Evolutionary conservation across 192 early-diverging fungal genomes (phyloP), one percentile per base, ranked within the genome.

Genomic region (Lobosporangium transversale): DNA sequence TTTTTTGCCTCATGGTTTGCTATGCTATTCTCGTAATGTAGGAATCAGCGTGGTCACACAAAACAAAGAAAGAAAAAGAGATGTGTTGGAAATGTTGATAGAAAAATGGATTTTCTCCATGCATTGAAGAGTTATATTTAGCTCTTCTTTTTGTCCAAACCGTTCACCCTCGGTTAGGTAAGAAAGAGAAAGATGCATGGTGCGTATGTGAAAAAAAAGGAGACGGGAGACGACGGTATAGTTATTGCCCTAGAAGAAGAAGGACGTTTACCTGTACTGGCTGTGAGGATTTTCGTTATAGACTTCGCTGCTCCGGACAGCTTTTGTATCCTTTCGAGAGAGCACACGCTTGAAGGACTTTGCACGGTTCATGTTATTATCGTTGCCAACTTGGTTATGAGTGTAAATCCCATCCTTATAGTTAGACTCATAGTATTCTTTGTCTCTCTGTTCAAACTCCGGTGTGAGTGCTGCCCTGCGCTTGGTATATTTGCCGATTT

Each of bases 401-500:
- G 76, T 70, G 56, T 81, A 81, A 43, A 81, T 78, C 5, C 80
- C 80, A 37, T 81, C 70, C 37, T 78, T 78, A 48, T 81, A 81
- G 37, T 79, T 71, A 2, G 74, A 68, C 12, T 79, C 67, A 44
- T 83, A 83, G 49, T 70, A 83, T 12, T 80, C 79, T 33, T 74
- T 67, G 52, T 83, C 79, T 23, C 68, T 66, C 51, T 80, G 81
- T 48, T 80, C 81, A 53, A 83, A 83, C 21, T 83, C 79, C 31
- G 81, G 79, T 20, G 79, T 73, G 47, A 83, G 55, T 12, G 81
- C 62, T 32, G 71, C 58, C 33, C 81, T 42, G 54, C 81, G 71
- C 56, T 66, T 68, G 27, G 81, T 80, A 36, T 83, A 83, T 56
- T 83, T 83, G 55, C 62, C 79, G 51, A 80, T 80, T 61, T 83